Percentiles rank a stretch among this genome's conserved stretches.
Evolutionary conservation across 2,329 filamentous ascomycete genomes (phyloP).

Genomic region (Hypomyces rosellus): DNA sequence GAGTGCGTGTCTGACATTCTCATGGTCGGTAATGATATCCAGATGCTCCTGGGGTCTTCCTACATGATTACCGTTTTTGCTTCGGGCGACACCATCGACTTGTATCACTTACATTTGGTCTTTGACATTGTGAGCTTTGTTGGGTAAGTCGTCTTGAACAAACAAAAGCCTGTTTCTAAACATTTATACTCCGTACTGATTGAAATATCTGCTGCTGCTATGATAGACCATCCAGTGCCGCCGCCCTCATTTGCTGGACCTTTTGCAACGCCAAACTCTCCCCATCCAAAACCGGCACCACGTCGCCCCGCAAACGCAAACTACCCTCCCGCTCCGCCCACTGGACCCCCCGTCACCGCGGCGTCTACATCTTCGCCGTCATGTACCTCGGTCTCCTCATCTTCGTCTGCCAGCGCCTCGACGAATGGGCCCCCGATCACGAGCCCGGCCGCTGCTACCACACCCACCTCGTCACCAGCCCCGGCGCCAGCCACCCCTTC

Average conservation of each 20-base stretch:
- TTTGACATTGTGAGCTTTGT: constrained; percentile 28
- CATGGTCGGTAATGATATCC: constrained; percentile 28
- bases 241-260: constrained; percentile 27
- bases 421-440: constrained; percentile 18
- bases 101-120: constrained; percentile 27
- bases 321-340: constrained; percentile 5
- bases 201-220: background rate
- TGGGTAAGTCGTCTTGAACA: constrained; percentile 16
- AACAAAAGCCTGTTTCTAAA: background rate
- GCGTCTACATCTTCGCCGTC: constrained; percentile 21
- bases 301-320: background rate
- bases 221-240: constrained; percentile 18
- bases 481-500: constrained; percentile 17
- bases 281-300: background rate
- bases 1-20: constrained; percentile 27
- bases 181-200: background rate
- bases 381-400: constrained; percentile 24
- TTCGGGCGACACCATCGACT: constrained; percentile 19
- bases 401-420: constrained; percentile 21
- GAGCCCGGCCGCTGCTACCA: constrained; percentile 23
- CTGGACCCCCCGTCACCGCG: constrained; percentile 19
- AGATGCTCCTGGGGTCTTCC: constrained; percentile 26
- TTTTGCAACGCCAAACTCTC: constrained; percentile 18
- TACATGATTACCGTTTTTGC: constrained; percentile 25
- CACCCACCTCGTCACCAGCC: constrained; percentile 13